Evolutionary conservation across 169 alveolate species (phyloP), one percentile per base, ranked within the genome.

Genomic region (Babesia divergens): DNA sequence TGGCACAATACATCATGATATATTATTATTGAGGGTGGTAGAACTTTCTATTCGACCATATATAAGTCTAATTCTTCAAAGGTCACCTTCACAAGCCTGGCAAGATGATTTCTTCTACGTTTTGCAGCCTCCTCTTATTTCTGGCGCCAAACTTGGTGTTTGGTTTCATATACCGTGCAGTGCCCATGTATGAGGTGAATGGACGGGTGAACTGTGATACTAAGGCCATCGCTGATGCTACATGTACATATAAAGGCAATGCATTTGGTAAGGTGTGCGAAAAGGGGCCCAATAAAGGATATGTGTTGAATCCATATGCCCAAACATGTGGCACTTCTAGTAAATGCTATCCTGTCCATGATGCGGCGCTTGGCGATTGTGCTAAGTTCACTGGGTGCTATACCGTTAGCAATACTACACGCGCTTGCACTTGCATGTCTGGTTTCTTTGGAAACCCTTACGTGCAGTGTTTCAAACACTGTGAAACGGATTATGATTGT

Each of bases 381-480:
- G 75, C 62, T 13, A 35, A 37, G 20, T 59, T 26, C 59, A 20
- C 81, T 2, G 62, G 62, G 1, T 76, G 85, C 28, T 43, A 52
- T 47, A 76, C 74, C 31, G 59, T 65, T 26, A 43, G 60, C 29
- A 42, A 51, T 18, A 37, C 51, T n/a, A 46, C 32, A 13, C 62
- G 85, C 29, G 71, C 50, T 16, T 76, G 85, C 64, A 24, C 81
- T 2, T 76, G 85, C 62, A 38, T 53, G 53, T 22, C 80, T 35
- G 85, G 81, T 6, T 76, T 47, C 66, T 76, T 76, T 51, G 85
- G 85, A 16, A 54, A 76, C 43, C 81, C 81, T 0, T 66, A 76
- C 74, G 28, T 16, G 14, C 38, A 31, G 8, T 76, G 85, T 44
- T 76, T 29, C 49, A 65, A 62, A 26, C 81, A 65, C 16, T 76